Conservation (phyloP, 495 filamentous ascomycete species). For the Podospora didyma region DNA sequence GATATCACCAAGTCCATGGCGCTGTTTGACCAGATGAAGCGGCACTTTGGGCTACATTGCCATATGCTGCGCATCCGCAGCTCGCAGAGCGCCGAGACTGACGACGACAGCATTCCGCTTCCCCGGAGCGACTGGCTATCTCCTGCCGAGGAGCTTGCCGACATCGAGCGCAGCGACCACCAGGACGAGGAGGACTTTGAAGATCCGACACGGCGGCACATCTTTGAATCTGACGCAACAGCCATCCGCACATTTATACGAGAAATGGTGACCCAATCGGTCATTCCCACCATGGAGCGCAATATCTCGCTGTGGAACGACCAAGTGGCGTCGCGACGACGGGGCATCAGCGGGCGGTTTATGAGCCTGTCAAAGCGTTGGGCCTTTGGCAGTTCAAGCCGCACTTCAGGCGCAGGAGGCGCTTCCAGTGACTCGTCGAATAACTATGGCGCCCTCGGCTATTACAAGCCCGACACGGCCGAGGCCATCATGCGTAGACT, state of each 20-base stretch:
- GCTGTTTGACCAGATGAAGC: constrained; percentile 96
- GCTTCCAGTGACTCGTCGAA: constrained; percentile 32
- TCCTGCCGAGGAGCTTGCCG: constrained; percentile 75
- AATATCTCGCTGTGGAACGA: constrained; percentile 91
- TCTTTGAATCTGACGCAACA: constrained; percentile 88
- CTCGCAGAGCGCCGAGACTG: constrained; percentile 78
- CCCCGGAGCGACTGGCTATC: constrained; percentile 85
- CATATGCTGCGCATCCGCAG: constrained; percentile 83
- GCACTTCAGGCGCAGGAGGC: constrained; percentile 31
- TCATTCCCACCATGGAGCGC: constrained; percentile 94
- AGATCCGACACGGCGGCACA: constrained; percentile 61
- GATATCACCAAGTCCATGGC: constrained; percentile 84
- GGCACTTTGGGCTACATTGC: constrained; percentile 92
- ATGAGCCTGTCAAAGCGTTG: constrained; percentile 87
- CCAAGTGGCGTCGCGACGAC: constrained; percentile 84
- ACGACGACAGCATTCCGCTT: constrained; percentile 83
- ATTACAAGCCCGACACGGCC: constrained; percentile 75
- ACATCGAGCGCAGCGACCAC: constrained; percentile 58
- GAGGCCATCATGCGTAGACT: constrained; percentile 91
- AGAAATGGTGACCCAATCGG: constrained; percentile 87
- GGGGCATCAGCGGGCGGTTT: constrained; percentile 83
- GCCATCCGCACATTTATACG: constrained; percentile 84
- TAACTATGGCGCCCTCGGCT: constrained; percentile 81
- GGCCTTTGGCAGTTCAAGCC: constrained; percentile 63
- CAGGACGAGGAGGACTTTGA: constrained; percentile 66